A percentile compares a stretch with the other conserved stretches of the same genome.
Evolutionary conservation across 345 rosid genomes (phyloP).

Genomic region (Toxicodendron radicans): DNA sequence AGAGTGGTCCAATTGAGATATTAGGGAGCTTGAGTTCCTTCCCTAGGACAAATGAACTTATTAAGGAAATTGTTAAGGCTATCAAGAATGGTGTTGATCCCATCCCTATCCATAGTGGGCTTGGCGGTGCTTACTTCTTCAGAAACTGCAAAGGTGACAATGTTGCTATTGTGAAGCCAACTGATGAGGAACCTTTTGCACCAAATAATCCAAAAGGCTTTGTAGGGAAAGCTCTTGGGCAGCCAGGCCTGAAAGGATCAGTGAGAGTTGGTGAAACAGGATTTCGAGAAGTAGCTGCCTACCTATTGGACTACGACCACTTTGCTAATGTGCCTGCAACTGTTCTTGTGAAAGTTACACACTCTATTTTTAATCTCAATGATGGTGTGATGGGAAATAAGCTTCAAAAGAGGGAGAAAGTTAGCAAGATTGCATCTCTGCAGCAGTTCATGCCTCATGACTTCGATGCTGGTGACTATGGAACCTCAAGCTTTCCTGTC

Average conservation of each 20-base stretch:
- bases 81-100: constrained; percentile 58
- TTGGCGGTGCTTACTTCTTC: constrained; percentile 67
- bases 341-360: constrained; percentile 63
- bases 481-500: constrained; percentile 70
- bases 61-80: constrained; percentile 46
- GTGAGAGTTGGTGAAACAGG: constrained; percentile 83
- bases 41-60: constrained; percentile 34
- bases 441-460: constrained; percentile 74
- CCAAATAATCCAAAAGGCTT: constrained; percentile 88
- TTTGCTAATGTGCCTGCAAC: constrained; percentile 78
- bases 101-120: constrained; percentile 46
- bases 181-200: constrained; percentile 84
- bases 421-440: constrained; percentile 77
- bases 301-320: constrained; percentile 62
- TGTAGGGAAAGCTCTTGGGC: constrained; percentile 68
- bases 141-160: constrained; percentile 54
- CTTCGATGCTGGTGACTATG: constrained; percentile 75
- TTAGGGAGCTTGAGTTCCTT: constrained; percentile 42
- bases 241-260: constrained; percentile 67
- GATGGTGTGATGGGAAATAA: constrained; percentile 53
- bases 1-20: constrained; percentile 55
- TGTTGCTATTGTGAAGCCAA: constrained; percentile 70
- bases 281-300: constrained; percentile 69
- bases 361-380: constrained; percentile 62
- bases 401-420: constrained; percentile 42